Conservation (phyloP, 148 eudicot species). For the Diospyros lotus region DNA sequence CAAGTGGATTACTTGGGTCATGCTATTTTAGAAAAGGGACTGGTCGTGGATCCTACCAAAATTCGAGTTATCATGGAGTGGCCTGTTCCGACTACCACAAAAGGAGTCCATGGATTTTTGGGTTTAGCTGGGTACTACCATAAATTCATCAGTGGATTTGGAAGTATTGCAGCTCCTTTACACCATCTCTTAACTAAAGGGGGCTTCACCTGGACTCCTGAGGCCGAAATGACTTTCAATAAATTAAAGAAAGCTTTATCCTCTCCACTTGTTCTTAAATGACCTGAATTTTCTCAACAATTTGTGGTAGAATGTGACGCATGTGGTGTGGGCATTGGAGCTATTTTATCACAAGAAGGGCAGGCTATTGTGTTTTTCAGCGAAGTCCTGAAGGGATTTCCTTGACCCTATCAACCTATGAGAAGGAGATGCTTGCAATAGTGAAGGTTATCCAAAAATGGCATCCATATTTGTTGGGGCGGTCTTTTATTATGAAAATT, state of each 20-base stretch:
- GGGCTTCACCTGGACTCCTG: background rate
- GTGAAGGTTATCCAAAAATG: background rate
- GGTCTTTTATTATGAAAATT: background rate
- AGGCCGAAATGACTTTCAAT: background rate
- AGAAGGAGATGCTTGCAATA: background rate
- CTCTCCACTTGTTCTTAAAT: background rate
- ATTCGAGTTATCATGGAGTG: background rate
- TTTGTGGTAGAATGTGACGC: background rate
- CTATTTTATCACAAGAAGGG: background rate
- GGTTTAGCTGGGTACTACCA: background rate
- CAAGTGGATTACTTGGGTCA: too few species aligned
- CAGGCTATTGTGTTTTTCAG: background rate
- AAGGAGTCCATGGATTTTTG: too few species aligned
- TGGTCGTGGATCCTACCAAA: background rate
- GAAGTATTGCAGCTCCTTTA: background rate
- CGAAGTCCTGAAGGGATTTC: background rate
- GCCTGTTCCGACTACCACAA: background rate
- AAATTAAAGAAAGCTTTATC: background rate
- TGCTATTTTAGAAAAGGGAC: background rate
- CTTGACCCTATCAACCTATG: background rate
- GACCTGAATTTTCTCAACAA: background rate
- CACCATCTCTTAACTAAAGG: background rate
- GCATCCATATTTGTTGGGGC: background rate
- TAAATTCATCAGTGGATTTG: background rate
- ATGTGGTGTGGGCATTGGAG: background rate